phyloP scores from a whole-genome alignment of 805 yeast genomes.

The Tetrapisispora pingtungensis region DNA sequence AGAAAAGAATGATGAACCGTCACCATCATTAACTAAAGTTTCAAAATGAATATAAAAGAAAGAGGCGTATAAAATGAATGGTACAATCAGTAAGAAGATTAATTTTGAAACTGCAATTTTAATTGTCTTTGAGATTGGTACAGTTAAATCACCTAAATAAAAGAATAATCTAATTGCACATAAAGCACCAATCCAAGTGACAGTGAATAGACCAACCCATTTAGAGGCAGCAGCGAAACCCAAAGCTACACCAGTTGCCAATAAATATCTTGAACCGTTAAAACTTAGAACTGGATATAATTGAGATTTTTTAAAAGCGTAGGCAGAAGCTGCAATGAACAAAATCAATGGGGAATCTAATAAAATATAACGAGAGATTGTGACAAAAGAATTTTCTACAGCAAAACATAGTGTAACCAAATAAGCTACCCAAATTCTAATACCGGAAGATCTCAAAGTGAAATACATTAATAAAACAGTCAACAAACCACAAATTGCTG shows the following conservation, averaged over 20 bases:
- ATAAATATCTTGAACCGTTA: slow-evolving; percentile 47
- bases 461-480: slow-evolving; percentile 56
- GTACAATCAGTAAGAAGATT: slow-evolving; percentile 44
- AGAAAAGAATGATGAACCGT: slow-evolving; percentile 61
- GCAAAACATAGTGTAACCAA: slow-evolving; percentile 45
- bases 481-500: slow-evolving; percentile 58
- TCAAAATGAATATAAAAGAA: slow-evolving; percentile 57
- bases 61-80: slow-evolving; percentile 44
- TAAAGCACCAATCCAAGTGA: slow-evolving; percentile 62
- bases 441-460: slow-evolving; percentile 67
- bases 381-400: slow-evolving; percentile 56
- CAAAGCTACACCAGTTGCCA: slow-evolving; percentile 51
- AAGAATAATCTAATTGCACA: slow-evolving; percentile 59
- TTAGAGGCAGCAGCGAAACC: slow-evolving; percentile 67
- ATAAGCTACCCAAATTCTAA: slow-evolving; percentile 52
- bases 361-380: slow-evolving; percentile 63
- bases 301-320: slow-evolving; percentile 57
- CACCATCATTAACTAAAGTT: slow-evolving; percentile 50
- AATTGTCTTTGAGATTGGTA: slow-evolving; percentile 36
- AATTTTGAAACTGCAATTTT: slow-evolving; percentile 46
- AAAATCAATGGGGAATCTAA: slow-evolving; percentile 68
- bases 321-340: slow-evolving; percentile 64
- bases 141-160: slow-evolving; percentile 57
- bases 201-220: slow-evolving; percentile 74
- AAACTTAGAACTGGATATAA: slow-evolving; percentile 48